Conservation (phyloP, 2,329 filamentous ascomycete genomes). For the Colletotrichum theobromicola region DNA sequence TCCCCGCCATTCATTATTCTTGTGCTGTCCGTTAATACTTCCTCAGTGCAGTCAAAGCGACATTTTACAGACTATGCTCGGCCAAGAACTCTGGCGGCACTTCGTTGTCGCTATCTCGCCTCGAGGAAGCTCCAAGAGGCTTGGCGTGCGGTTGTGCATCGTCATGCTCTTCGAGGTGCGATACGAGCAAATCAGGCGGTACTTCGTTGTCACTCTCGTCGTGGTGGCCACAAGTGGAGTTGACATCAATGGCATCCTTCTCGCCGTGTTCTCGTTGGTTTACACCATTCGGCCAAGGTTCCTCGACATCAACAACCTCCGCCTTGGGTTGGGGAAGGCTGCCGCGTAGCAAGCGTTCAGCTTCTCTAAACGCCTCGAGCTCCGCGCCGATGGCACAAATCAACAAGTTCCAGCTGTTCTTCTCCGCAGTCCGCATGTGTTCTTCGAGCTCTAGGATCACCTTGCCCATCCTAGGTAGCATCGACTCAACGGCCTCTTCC, state of each 20-base stretch:
- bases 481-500: conserved; percentile 45
- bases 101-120: conserved; percentile 50
- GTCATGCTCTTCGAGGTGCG: conserved; percentile 33
- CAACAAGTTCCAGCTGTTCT: conserved; percentile 74
- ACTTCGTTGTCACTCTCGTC: conserved; percentile 48
- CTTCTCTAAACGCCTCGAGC: conserved; percentile 68
- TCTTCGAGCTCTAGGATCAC: conserved; percentile 62
- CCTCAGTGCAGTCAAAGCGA: neutral
- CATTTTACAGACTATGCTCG: conserved; percentile 37
- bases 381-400: conserved; percentile 80
- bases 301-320: conserved; percentile 25
- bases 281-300: conserved; percentile 17
- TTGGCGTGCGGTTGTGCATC: conserved; percentile 25
- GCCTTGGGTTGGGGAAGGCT: conserved; percentile 30
- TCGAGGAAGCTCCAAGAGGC: neutral
- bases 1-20: neutral
- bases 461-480: conserved; percentile 60
- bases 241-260: neutral
- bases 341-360: conserved; percentile 57
- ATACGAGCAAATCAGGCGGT: conserved; percentile 44
- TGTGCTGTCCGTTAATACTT: neutral
- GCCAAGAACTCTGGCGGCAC: conserved; percentile 58
- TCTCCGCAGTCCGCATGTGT: conserved; percentile 60
- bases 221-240: neutral
- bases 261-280: neutral